phyloP scores from a whole-genome alignment of 805 yeast genomes.

The Pichia pseudocactophila region DNA sequence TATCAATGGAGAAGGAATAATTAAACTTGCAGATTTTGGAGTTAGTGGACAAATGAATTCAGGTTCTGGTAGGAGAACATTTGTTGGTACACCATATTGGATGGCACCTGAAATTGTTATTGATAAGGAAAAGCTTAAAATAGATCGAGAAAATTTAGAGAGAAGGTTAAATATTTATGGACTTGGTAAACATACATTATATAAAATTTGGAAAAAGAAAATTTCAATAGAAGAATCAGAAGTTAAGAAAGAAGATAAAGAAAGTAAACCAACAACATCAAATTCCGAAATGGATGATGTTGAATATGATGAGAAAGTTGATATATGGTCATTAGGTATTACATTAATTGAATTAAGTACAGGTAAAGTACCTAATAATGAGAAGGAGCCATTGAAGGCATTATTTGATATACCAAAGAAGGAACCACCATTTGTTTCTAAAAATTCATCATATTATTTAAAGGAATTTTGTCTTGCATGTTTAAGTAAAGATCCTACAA shows the following conservation, averaged over 20 bases:
- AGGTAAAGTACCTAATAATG: constrained; percentile 74
- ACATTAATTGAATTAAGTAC: constrained; percentile 78
- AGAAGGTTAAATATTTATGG: constrained; percentile 7
- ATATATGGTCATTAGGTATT: constrained; percentile 94
- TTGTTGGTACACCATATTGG: constrained; percentile 59
- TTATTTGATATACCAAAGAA: constrained; percentile 59
- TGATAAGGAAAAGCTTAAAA: constrained; percentile 10
- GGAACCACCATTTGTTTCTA: constrained; percentile 47
- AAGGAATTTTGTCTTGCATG: constrained; percentile 57
- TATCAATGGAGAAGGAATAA: constrained; percentile 59
- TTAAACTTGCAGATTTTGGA: constrained; percentile 93
- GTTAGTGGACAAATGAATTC: constrained; percentile 73
- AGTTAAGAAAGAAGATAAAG: neutral
- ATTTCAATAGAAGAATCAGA: neutral
- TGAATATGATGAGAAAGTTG: constrained; percentile 82
- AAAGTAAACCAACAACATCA: neutral
- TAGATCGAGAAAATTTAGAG: constrained; percentile 8
- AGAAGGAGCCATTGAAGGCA: constrained; percentile 69
- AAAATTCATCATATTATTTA: constrained; percentile 32
- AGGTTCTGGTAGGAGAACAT: constrained; percentile 41
- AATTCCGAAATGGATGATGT: constrained; percentile 14
- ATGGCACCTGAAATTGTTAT: constrained; percentile 94
- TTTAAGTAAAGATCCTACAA: constrained; percentile 53
- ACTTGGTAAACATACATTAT: constrained; percentile 5
- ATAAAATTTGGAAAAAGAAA: constrained; percentile 11